Evolutionary conservation across 83 land plant genomes (phyloP).

Genomic region (Thuja plicata): DNA sequence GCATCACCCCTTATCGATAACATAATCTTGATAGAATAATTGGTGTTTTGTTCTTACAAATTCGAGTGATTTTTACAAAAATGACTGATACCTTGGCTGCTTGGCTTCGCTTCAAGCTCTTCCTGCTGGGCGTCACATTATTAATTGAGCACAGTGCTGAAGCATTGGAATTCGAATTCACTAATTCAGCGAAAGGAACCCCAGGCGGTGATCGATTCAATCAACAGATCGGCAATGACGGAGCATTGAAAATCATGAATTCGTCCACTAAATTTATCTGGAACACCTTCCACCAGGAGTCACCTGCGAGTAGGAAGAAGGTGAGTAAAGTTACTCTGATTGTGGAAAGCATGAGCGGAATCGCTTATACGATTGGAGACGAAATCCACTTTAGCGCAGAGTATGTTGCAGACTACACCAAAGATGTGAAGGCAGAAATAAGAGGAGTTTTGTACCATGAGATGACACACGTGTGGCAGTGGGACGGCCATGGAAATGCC

Average conservation of each 20-base stretch:
- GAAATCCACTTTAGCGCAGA: slow-evolving; percentile 41
- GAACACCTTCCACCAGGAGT: slow-evolving; percentile 26
- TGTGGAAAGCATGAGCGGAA: slow-evolving; percentile 34
- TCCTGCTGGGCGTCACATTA: not conserved
- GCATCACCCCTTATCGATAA: no score
- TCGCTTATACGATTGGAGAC: slow-evolving; percentile 32
- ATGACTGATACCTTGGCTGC: not conserved
- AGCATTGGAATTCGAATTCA: not conserved
- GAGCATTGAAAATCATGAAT: slow-evolving; percentile 20
- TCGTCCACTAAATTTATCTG: slow-evolving; percentile 36
- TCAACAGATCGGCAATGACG: slow-evolving; percentile 28
- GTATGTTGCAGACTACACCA: slow-evolving; percentile 22
- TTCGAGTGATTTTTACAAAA: no score
- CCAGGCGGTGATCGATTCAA: slow-evolving; percentile 40
- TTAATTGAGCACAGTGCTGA: not conserved
- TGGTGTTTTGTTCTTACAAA: no score
- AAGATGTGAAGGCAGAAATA: slow-evolving; percentile 33
- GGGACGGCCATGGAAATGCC: slow-evolving; percentile 42
- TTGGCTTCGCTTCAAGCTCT: not conserved
- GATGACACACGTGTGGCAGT: slow-evolving; percentile 67
- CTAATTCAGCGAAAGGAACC: slow-evolving; percentile 37
- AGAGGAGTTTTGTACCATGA: slow-evolving; percentile 63
- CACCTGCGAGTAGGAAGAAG: slow-evolving; percentile 16
- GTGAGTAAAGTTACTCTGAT: slow-evolving; percentile 16
- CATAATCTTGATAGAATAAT: no score